Evolutionary conservation across 805 yeast genomes (phyloP).

Genomic region (Starmera pachycereana): DNA sequence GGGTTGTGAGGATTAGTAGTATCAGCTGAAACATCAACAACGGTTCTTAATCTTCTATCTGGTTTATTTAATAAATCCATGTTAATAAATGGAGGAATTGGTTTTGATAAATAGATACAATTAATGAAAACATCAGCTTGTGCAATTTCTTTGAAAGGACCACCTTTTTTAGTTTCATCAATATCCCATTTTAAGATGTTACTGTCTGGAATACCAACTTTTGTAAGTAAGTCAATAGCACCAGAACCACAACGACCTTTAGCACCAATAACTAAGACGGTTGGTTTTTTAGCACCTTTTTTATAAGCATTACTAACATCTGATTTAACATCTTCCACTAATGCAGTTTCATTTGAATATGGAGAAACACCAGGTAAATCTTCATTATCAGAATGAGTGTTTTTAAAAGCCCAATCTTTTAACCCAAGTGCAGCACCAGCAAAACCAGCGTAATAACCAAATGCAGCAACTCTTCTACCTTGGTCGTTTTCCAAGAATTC

Average conservation of each 20-base stretch:
- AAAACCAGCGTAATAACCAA: slow-evolving; percentile 99
- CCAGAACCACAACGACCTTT: slow-evolving; percentile 98
- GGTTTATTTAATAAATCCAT: slow-evolving; percentile 51
- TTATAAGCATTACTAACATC: slow-evolving; percentile 48
- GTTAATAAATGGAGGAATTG: slow-evolving; percentile 88
- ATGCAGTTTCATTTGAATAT: slow-evolving; percentile 66
- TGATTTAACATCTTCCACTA: slow-evolving; percentile 61
- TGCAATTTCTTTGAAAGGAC: slow-evolving; percentile 91
- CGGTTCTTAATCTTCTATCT: slow-evolving; percentile 74
- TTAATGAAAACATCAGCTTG: slow-evolving; percentile 83
- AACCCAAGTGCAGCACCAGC: slow-evolving; percentile 98
- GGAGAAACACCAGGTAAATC: slow-evolving; percentile 76
- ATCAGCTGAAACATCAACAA: slow-evolving; percentile 97
- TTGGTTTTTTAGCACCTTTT: slow-evolving; percentile 61
- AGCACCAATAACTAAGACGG: slow-evolving; percentile 87
- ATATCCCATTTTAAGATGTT: slow-evolving; percentile 92
- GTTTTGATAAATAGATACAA: slow-evolving; percentile 89
- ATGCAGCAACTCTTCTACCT: slow-evolving; percentile 98
- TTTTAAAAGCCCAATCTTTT: slow-evolving; percentile 90
- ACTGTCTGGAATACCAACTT: slow-evolving; percentile 79
- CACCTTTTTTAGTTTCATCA: slow-evolving; percentile 93
- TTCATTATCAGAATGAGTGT: slow-evolving; percentile 52
- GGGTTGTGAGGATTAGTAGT: slow-evolving; percentile 99
- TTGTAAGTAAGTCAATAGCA: slow-evolving; percentile 74
- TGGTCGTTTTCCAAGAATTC: slow-evolving; percentile 90